phyloP scores from a whole-genome alignment of 495 filamentous ascomycete genomes.

The Cryomyces minteri region DNA sequence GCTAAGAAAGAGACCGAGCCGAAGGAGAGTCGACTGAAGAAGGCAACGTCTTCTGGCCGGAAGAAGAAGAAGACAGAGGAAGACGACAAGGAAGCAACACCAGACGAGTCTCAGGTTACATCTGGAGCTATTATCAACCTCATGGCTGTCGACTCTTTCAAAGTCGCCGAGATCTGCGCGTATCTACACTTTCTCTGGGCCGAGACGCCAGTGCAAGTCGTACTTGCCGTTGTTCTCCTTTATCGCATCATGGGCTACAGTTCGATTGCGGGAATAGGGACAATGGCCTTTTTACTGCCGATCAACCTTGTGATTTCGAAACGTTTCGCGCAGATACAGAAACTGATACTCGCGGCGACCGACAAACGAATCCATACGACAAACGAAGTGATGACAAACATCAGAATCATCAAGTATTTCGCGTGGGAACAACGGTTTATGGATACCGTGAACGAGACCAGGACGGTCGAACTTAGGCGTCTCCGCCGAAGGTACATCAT shows the following conservation, averaged over 20 bases:
- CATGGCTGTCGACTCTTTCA: conserved; percentile 99
- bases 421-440: conserved; percentile 93
- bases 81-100: conserved; percentile 21
- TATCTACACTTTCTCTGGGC: conserved; percentile 87
- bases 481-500: conserved; percentile 71
- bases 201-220: conserved; percentile 64
- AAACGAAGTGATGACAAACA: conserved; percentile 94
- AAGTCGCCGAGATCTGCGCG: conserved; percentile 80
- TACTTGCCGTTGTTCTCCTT: conserved; percentile 56
- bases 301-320: conserved; percentile 75
- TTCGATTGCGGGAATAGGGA: conserved; percentile 81
- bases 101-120: conserved; percentile 59
- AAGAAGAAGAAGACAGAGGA: conserved; percentile 31
- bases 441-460: conserved; percentile 73
- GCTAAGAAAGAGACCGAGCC: conserved; percentile 25
- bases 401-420: conserved; percentile 98
- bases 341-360: conserved; percentile 80
- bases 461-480: conserved; percentile 56
- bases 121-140: conserved; percentile 94
- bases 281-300: conserved; percentile 79
- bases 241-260: conserved; percentile 82
- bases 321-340: conserved; percentile 68
- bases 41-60: conserved; percentile 33
- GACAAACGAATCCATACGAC: conserved; percentile 94
- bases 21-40: conserved; percentile 30